phyloP scores from a whole-genome alignment of 108 stramenopile species.

The Cyclostephanos tholiformis region DNA sequence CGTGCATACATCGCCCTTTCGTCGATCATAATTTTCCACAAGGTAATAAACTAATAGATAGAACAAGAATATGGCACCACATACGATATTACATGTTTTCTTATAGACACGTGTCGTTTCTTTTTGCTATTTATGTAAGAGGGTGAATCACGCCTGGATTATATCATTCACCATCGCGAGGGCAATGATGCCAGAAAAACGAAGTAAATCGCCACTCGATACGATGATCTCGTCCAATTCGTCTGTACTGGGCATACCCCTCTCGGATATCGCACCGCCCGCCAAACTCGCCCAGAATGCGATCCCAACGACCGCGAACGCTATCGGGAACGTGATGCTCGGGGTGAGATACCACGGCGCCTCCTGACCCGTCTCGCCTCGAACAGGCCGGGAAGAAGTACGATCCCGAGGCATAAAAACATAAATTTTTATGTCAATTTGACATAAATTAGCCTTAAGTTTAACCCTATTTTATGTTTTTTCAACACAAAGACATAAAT shows the following conservation, averaged over 20 bases:
- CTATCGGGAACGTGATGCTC: slow-evolving; percentile 91
- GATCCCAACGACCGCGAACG: slow-evolving; percentile 83
- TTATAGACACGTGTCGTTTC: no score
- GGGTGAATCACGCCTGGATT: no score
- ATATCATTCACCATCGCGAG: slow-evolving; percentile 27
- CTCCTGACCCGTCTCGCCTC: slow-evolving; percentile 90
- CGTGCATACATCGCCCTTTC: no score
- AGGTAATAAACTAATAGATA: no score
- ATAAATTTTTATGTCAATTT: no score
- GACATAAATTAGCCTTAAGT: no score
- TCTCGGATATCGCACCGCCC: slow-evolving; percentile 77
- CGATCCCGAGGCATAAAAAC: slow-evolving; percentile 64
- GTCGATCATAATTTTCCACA: no score
- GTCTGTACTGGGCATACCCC: slow-evolving; percentile 71
- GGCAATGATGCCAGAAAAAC: slow-evolving; percentile 25
- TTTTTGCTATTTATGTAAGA: no score
- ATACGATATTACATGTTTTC: no score
- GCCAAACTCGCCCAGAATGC: slow-evolving; percentile 78
- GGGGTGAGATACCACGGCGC: slow-evolving; percentile 94
- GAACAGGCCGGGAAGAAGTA: slow-evolving; percentile 95
- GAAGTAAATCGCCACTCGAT: slow-evolving; percentile 25
- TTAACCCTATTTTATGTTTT: no score
- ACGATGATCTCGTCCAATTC: slow-evolving; percentile 84
- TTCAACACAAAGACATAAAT: no score
- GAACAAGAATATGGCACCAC: no score